Evolutionary conservation across 2,329 filamentous ascomycete species (phyloP), one percentile per base, ranked within the genome.

Genomic region (Sporothrix phasma): DNA sequence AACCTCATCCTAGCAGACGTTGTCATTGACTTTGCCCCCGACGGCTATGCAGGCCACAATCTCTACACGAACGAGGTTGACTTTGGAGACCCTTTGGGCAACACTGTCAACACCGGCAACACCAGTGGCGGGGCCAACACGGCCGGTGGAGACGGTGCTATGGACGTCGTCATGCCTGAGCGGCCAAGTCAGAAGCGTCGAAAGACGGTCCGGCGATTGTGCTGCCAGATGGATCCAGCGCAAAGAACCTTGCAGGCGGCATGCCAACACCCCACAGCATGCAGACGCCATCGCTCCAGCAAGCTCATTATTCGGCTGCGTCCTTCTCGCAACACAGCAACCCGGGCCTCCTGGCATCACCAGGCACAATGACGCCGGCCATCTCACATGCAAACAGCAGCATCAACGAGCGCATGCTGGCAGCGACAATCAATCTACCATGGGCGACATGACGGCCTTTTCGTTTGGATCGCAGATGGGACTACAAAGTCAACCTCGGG

Each of bases 1-100:
- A 89, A 92, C 70, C 79, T 93, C 43, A 87, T 83, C 17, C 83
- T 94, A 62, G 76, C 83, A 1, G 89, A 93, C 69, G 81, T 88
- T 1, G 74, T 81, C 7, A 75, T 86, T 15, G 87, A 90, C 67
- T 81, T 82, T 49, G 75, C 81, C 2, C 78, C 82, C 15, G 84
- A 88, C 69, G 77, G 80, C 62, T 84, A 81, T 63, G 74, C 76
- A 0, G 77, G 76, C 0, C 77, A 80, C 60, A 81, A 80, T 62
- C 69, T 82, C 0, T 81, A 82, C 62, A 76, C 77, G 1, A 75
- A 69, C 5, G 73, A 70, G 5, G 19, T 49, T 10, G 39, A 19
- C 17, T 51, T 58, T 10, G 22, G 37, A n/a, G 69, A 71, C 11
- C 66, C 67, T 10, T 65, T 68, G n/a, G 72, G 68, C 59, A 29